Evolutionary conservation across 257 asterid genomes (phyloP), one percentile per base, ranked within the genome.

Genomic region (Solanum virginianum): DNA sequence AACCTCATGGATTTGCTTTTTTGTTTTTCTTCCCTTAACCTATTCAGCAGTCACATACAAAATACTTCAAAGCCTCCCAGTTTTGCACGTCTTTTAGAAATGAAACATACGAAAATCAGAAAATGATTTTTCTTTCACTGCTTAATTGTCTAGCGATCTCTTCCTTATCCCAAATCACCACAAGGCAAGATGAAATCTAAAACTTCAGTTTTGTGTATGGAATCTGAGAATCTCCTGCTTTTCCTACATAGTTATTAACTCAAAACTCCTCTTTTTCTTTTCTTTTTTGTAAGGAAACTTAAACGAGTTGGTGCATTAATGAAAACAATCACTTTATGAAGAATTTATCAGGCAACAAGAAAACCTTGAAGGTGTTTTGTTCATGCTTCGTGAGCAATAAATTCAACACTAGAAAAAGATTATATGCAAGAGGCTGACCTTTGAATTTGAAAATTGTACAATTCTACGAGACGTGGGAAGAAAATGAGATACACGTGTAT

Each of bases 381-480:
- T 83, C 75, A 53, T 83, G 49, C 59, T 69, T 24, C 47, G 10
- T 69, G 79, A 36, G n/a, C 69, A 7, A 82, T 41, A 39, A 51
- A 51, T 59, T 51, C n/a, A 83, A 49, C 22, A 59, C 51, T 53
- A 63, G 84, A 60, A 57, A 53, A 41, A 59, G 80, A 49, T 54
- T 32, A 62, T 24, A 24, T 39, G 80, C 36, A 47, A 84, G 77
- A 83, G 32, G 87, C 71, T 68, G 84, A 91, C 99, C 99, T 93
- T 97, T 69, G 98, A 94, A 87, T 97, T 97, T 55, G 99, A 97
- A 90, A 97, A 97, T 84, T 97, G 99, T 68, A 97, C 98, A 85
- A 97, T 95, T 87, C 99, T 94, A 82, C 98, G 99, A 59, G 99
- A 95, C 32, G 99, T 97, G 49, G 99, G 99, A 56, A 97, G 92